phyloP scores from a whole-genome alignment of 352 stramenopile species.

The Globisporangium acanthophoron region DNA sequence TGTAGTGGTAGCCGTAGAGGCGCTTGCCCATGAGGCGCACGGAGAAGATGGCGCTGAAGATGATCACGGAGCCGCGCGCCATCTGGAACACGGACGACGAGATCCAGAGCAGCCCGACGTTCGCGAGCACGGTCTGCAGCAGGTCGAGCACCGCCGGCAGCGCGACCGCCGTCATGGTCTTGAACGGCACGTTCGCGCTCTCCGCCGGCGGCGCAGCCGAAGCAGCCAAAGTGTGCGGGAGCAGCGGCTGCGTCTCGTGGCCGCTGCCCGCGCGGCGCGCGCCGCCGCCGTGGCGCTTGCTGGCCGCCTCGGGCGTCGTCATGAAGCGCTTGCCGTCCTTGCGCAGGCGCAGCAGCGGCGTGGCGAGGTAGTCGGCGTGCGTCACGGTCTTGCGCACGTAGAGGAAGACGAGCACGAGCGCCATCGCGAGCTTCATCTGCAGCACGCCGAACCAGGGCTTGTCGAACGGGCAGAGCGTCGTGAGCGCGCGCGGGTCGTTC shows the following conservation, averaged over 20 bases:
- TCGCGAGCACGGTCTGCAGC: conserved; percentile 81
- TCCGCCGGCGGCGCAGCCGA: not conserved
- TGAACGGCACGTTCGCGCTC: conserved; percentile 20
- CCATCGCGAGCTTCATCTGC: conserved; percentile 85
- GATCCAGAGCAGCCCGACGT: conserved; percentile 85
- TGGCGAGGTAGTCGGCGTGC: conserved; percentile 62
- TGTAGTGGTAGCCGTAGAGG: conserved; percentile 82
- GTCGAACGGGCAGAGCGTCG: conserved; percentile 69
- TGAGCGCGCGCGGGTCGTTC: conserved; percentile 16
- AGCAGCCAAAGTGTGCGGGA: not conserved
- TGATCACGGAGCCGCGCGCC: conserved; percentile 87
- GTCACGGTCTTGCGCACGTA: conserved; percentile 54
- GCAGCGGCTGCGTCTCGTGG: conserved; percentile 9
- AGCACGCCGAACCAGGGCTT: conserved; percentile 85
- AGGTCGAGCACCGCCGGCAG: conserved; percentile 77
- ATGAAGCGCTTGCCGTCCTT: conserved; percentile 66
- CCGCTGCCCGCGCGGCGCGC: not conserved
- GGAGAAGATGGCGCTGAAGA: conserved; percentile 87
- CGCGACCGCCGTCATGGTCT: conserved; percentile 53
- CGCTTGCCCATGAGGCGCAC: conserved; percentile 80
- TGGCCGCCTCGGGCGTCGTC: conserved; percentile 32
- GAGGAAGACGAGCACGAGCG: conserved; percentile 70
- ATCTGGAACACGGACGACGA: conserved; percentile 90
- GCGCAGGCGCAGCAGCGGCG: conserved; percentile 51
- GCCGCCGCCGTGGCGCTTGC: conserved; percentile 29